Base-by-base conservation (phyloP, 805 yeast genomes). In the Lipomyces spencermartinsiae region DNA sequence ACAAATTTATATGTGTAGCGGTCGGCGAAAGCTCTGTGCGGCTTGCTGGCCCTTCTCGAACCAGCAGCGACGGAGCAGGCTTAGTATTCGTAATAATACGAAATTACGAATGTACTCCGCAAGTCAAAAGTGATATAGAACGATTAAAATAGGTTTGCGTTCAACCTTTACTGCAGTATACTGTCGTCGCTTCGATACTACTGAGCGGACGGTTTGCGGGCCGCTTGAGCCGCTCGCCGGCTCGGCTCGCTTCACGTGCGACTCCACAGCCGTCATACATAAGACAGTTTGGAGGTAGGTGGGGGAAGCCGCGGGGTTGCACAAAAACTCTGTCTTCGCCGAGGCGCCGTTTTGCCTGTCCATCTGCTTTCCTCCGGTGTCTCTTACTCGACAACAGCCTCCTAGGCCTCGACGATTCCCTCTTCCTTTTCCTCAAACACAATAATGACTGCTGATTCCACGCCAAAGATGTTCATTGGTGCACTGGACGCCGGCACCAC, bases 401-500 rank as follows among this genome's bases (percentile, higher is more conserved):
- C 29, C n/a, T 53, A 25, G 16, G 8, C 56, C 34, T 22, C 56
- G 33, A 31, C 31, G 25, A 25, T 25, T 25, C 34, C 56, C 22
- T 53, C 56, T 29, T 37, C 19, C 31, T 33, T 3, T 12, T 37
- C 37, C 10, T 31, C 29, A 8, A 33, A 16, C 6, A n/a, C 31
- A n/a, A n/a, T 39, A 35, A 57, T 57, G 59, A 14, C 59, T 19
- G 14, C 49, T 16, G 43, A 37, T 39, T 25, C 62, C 62, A 19
- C 25, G 19, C 34, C 34, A 43, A 59, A 19, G 63, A 14, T 31
- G 25, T 69, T 68, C 71, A 37, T 69, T 16, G 72, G 72, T 31
- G 71, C 72, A 31, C 66, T 69, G 58, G 72, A 69, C 65, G 61
- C 71, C 59, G 72, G 72, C 49, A 69, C 72, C n/a, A 69, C 72